Conservation (phyloP, 2,329 filamentous ascomycete genomes). For the Hypoxylon sp. region DNA sequence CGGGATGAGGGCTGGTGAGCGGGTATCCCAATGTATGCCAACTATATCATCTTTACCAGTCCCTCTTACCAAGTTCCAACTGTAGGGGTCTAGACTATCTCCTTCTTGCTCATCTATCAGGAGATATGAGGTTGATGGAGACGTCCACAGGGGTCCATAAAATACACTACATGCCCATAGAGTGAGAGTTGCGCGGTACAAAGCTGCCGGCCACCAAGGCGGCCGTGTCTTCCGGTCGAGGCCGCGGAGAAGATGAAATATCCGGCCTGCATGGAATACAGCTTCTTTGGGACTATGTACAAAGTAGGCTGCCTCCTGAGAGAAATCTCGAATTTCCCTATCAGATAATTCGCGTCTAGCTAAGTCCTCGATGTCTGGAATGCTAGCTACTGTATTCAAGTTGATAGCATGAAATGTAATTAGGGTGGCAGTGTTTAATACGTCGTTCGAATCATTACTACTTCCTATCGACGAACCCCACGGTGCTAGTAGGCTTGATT, state of each 20-base stretch:
- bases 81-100: slow-evolving; percentile 13
- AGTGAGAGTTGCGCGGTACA: slow-evolving; percentile 23
- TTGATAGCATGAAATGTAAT: slow-evolving; percentile 29
- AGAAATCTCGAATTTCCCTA: slow-evolving; percentile 8
- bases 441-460: slow-evolving; percentile 1
- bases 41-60: slow-evolving; percentile 18
- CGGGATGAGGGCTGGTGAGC: slow-evolving; percentile 12
- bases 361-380: slow-evolving; percentile 28
- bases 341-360: slow-evolving; percentile 24
- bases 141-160: slow-evolving; percentile 19
- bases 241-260: slow-evolving; percentile 19
- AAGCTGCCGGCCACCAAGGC: slow-evolving; percentile 31
- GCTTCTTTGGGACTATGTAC: slow-evolving; percentile 29
- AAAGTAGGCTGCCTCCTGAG: slow-evolving; percentile 12
- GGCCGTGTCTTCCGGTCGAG: slow-evolving; percentile 26
- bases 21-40: slow-evolving; percentile 7
- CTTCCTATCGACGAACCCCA: slow-evolving; percentile 4
- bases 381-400: slow-evolving; percentile 25
- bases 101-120: slow-evolving; percentile 24
- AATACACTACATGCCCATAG: slow-evolving; percentile 31
- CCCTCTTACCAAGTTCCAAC: slow-evolving; percentile 19
- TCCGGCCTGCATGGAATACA: slow-evolving; percentile 21
- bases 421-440: slow-evolving; percentile 17
- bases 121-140: slow-evolving; percentile 3
- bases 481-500: slow-evolving; percentile 9